Evolutionary conservation across 345 rosid genomes (phyloP).

Genomic region (Linum trigynum): DNA sequence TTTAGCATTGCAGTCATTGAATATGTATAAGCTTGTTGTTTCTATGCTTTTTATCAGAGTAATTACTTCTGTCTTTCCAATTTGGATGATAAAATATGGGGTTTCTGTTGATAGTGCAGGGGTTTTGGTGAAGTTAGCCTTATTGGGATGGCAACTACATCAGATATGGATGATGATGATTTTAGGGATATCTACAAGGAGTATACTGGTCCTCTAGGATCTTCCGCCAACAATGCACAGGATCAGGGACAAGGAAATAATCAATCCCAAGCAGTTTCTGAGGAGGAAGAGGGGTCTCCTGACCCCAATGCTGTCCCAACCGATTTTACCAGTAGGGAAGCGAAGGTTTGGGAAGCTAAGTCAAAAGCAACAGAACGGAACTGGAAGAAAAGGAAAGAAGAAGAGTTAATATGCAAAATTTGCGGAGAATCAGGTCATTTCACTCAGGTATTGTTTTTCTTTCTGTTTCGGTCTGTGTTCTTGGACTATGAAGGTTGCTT

Average conservation of each 20-base stretch:
- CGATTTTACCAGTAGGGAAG: conserved; percentile 94
- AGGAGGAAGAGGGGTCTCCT: conserved; percentile 67
- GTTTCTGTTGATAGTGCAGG: conserved; percentile 6
- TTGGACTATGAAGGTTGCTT: too few relatives aligned
- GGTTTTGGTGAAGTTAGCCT: conserved; percentile 2
- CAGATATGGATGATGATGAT: conserved; percentile 87
- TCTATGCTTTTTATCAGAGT: too few relatives aligned
- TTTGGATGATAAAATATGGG: not conserved
- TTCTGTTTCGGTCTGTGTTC: not conserved
- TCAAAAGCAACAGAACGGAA: conserved; percentile 97
- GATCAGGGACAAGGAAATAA: conserved; percentile 46
- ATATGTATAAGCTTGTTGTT: too few relatives aligned
- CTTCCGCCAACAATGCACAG: conserved; percentile 28
- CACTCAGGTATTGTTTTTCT: conserved; percentile 59
- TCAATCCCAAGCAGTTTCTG: conserved; percentile 45
- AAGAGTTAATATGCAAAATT: conserved; percentile 93
- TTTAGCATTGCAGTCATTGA: too few relatives aligned
- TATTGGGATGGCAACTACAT: conserved; percentile 53
- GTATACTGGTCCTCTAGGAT: conserved; percentile 71
- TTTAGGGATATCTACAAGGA: conserved; percentile 94
- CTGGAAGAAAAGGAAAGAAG: conserved; percentile 98
- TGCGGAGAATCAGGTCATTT: conserved; percentile 98
- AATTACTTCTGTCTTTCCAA: not conserved
- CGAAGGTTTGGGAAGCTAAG: conserved; percentile 99
- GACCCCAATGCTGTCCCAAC: conserved; percentile 98